Conservation (phyloP, 1,284 basidiomycete species). For the Rhizopogon parksii region DNA sequence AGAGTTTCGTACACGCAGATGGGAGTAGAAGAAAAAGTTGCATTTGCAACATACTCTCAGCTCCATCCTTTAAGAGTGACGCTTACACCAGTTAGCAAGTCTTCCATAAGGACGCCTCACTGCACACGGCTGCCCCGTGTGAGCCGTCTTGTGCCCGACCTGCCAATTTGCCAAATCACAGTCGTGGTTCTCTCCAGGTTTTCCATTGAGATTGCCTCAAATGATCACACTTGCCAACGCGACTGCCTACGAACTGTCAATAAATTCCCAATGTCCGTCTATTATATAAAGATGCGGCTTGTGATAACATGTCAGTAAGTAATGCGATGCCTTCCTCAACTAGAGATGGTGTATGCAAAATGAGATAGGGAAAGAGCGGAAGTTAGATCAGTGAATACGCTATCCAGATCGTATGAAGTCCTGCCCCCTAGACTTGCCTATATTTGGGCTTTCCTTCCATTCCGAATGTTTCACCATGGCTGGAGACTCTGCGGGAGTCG, state of each 20-base stretch:
- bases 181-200: constrained; percentile 11
- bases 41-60: constrained; percentile 1
- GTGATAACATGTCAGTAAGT: constrained; percentile 16
- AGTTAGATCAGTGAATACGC: constrained; percentile 8
- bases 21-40: not conserved
- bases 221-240: constrained; percentile 12
- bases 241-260: constrained; percentile 9
- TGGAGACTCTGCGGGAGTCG: constrained; percentile 6
- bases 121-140: constrained; percentile 22
- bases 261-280: constrained; percentile 29
- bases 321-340: constrained; percentile 19
- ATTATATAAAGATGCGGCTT: constrained; percentile 28
- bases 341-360: constrained; percentile 13
- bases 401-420: constrained; percentile 26
- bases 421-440: constrained; percentile 22
- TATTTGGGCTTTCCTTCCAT: constrained; percentile 27
- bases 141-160: constrained; percentile 16
- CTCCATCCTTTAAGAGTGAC: constrained; percentile 3
- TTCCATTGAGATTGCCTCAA: constrained; percentile 19
- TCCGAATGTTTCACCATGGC: constrained; percentile 21
- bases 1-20: not conserved
- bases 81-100: constrained; percentile 11
- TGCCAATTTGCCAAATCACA: constrained; percentile 8
- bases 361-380: constrained; percentile 10
- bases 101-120: constrained; percentile 27